A percentile compares a stretch with the other conserved stretches of the same genome.
These are phyloP conservation scores for Phytophthora megakarya DNA, from an alignment of 352 stramenopile genomes.

Conservation along the genomic window DNA sequence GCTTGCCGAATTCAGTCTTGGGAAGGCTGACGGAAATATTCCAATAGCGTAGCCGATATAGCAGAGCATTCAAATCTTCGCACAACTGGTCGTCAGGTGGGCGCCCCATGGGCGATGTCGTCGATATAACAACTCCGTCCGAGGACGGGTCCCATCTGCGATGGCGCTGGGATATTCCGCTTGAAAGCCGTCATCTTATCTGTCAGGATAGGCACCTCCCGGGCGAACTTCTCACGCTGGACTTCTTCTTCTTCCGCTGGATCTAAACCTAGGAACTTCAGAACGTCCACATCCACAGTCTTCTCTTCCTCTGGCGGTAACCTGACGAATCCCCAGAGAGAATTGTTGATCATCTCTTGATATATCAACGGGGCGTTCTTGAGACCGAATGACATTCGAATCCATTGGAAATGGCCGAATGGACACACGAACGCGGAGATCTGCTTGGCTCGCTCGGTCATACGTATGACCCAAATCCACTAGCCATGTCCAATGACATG, in stretches of 20 bases:
- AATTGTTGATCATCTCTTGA: background rate
- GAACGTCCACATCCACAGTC: background rate
- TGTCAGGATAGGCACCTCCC: background rate
- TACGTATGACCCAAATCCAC: no score
- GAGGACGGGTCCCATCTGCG: background rate
- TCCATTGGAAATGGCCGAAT: background rate
- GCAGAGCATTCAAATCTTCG: background rate
- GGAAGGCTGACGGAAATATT: background rate
- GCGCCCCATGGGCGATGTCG: background rate
- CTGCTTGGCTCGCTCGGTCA: background rate
- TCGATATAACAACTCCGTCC: background rate
- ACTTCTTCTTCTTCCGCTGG: no score
- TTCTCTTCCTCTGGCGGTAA: no score
- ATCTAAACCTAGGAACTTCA: no score
- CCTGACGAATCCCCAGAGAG: background rate
- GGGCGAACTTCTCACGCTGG: no score
- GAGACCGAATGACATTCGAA: background rate
- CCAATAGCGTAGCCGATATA: background rate
- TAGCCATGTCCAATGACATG: no score
- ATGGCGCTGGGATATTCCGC: background rate
- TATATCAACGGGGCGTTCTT: background rate
- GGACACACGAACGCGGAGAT: background rate
- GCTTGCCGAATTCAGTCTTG: background rate
- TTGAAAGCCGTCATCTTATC: background rate
- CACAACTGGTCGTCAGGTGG: background rate